Evolutionary conservation across 768 basidiomycete genomes (phyloP).

Genomic region (Suillus americanus): DNA sequence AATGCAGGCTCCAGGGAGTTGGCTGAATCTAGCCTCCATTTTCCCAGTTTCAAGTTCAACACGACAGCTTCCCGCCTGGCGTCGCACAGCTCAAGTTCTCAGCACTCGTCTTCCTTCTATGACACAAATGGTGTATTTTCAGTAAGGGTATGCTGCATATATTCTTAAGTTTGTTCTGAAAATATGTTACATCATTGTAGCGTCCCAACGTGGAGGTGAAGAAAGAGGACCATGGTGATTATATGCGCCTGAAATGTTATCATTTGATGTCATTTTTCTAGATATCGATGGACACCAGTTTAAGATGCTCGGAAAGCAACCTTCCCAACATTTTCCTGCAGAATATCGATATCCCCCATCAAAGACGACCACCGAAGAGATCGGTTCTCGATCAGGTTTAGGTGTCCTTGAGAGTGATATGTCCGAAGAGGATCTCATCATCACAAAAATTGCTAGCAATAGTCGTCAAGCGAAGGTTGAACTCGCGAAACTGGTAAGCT

Average conservation of each 20-base stretch:
- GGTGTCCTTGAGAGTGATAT: neutral
- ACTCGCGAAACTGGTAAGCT: slow-evolving; percentile 12
- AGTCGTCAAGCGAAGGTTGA: slow-evolving; percentile 14
- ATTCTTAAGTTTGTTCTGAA: neutral
- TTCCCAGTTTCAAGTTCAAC: slow-evolving; percentile 7
- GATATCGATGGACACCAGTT: slow-evolving; percentile 11
- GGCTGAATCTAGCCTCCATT: slow-evolving; percentile 11
- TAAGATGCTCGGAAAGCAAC: slow-evolving; percentile 1
- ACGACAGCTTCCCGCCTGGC: slow-evolving; percentile 14
- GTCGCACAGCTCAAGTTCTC: slow-evolving; percentile 10
- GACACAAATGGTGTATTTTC: slow-evolving; percentile 6
- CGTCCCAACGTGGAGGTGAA: neutral
- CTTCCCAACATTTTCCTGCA: slow-evolving; percentile 4
- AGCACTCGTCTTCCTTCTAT: slow-evolving; percentile 4
- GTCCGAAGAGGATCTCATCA: slow-evolving; percentile 6
- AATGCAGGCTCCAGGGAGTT: slow-evolving; percentile 6
- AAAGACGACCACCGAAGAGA: slow-evolving; percentile 12
- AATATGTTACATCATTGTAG: neutral
- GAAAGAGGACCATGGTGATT: slow-evolving; percentile 22
- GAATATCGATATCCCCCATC: slow-evolving; percentile 10
- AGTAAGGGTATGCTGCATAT: slow-evolving; percentile 12
- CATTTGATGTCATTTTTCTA: slow-evolving; percentile 2
- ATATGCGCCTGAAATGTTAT: slow-evolving; percentile 14
- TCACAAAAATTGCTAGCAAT: slow-evolving; percentile 4
- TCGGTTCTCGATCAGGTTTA: neutral